These are phyloP conservation scores for Cercis canadensis DNA, from an alignment of 306 rosid species.

Conservation along the genomic window DNA sequence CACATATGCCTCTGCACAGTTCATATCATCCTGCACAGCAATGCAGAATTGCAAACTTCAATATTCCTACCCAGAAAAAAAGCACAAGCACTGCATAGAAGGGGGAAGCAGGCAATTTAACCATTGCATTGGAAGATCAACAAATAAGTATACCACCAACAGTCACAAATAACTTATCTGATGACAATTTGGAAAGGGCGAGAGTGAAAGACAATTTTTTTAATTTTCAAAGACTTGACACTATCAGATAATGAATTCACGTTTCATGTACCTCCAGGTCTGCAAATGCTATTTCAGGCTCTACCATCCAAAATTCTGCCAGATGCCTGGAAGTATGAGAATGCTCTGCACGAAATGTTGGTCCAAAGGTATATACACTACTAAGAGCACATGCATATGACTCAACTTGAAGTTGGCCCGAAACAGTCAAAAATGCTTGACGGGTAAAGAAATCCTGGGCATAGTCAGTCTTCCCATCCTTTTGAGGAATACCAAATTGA, in stretches of 20 bases:
- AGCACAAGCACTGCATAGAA: neutral
- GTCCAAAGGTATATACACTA: conserved; percentile 96
- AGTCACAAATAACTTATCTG: neutral
- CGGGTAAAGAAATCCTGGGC: conserved; percentile 88
- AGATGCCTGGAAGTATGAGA: conserved; percentile 98
- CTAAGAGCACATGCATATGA: conserved; percentile 85
- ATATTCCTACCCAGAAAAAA: neutral
- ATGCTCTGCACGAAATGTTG: conserved; percentile 96
- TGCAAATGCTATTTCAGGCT: conserved; percentile 97
- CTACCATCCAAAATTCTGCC: conserved; percentile 99
- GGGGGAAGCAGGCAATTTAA: too few species aligned
- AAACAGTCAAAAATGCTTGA: conserved; percentile 97
- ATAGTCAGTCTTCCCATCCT: conserved; percentile 91
- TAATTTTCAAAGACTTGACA: neutral
- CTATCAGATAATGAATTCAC: neutral
- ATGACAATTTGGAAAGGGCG: neutral
- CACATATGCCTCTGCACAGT: conserved; percentile 71
- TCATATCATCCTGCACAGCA: conserved; percentile 64
- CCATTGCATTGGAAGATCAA: too few species aligned
- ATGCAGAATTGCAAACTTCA: neutral
- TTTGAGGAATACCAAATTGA: conserved; percentile 77
- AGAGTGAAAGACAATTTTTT: neutral
- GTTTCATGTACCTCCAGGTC: conserved; percentile 68
- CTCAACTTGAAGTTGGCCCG: conserved; percentile 98
- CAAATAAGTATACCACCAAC: neutral